Base-by-base conservation (phyloP, 2,329 filamentous ascomycete genomes). In the Arachnomyces sp. region DNA sequence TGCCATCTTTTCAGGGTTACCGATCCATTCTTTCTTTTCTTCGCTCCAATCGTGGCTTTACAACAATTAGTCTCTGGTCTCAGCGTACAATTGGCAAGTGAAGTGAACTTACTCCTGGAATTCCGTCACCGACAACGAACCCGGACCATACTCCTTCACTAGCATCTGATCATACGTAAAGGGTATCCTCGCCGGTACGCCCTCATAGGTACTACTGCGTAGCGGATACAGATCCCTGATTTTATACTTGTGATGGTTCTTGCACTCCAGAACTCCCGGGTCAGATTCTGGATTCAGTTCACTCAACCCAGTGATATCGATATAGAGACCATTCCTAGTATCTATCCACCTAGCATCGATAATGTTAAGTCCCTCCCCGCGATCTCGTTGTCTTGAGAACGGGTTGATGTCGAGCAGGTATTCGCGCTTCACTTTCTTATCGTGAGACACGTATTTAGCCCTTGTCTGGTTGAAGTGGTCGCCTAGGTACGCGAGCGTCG, bases 341-440 rank as follows among this genome's bases (percentile, higher is more conserved):
- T 92, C 84, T 55, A 92, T 84, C 83, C 84, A 93, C 34, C 86
- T 74, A 16, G 81, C 85, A 61, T 92, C 86, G 52, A 92, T 92
- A 41, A 92, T 74, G 57, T 93, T 93, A 55, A 72, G 66, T 13
- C 84, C 84, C 51, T 83, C 73, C 32, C 79, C 79, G 15, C 76
- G 71, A 17, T 70, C 68, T 2, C 81, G 66, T 40, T 82, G 73
- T 42, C 66, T 67, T 51, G 78, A 73, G 66, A 80, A 77, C 0
- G 83, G 82, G 62, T 90, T 92, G 45, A 90, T 68, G 55, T 92
- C 85, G 9, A 92, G 72, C 9, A 90, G 69, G 53, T 84, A 93
- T 31, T 69, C 58, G 13, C 74, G 66, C 34, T 64, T 51, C 42
- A 71, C 57, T 55, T 71, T 45, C 3, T 58, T 57, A 31, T 67